phyloP scores from a whole-genome alignment of 192 early-diverging fungal species.

The Backusella parvicylindrica region DNA sequence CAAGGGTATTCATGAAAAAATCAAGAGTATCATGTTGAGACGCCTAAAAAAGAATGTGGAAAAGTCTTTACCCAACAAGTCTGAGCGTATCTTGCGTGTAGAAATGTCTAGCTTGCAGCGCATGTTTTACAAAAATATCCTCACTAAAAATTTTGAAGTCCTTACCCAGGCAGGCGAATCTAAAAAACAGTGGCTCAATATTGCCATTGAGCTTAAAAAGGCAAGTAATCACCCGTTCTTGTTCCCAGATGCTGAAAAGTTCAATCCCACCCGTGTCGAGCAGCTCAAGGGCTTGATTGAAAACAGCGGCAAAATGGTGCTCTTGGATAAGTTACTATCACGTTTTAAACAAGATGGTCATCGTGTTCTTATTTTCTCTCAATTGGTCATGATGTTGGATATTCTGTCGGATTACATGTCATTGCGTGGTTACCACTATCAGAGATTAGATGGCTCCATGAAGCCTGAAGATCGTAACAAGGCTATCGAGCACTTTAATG shows the following conservation, averaged over 20 bases:
- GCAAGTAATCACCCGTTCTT: slow-evolving; percentile 96
- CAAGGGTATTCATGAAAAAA: slow-evolving; percentile 71
- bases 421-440: slow-evolving; percentile 82
- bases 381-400: slow-evolving; percentile 96
- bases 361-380: slow-evolving; percentile 97
- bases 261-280: slow-evolving; percentile 60
- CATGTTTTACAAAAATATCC: slow-evolving; percentile 93
- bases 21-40: slow-evolving; percentile 91
- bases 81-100: slow-evolving; percentile 93
- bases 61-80: slow-evolving; percentile 92
- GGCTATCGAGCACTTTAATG: slow-evolving; percentile 97
- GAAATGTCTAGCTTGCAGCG: slow-evolving; percentile 88
- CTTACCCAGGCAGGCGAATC: slow-evolving; percentile 57
- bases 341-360: slow-evolving; percentile 88
- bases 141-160: slow-evolving; percentile 88
- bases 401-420: slow-evolving; percentile 94
- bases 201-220: slow-evolving; percentile 96
- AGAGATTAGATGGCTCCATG: slow-evolving; percentile 92
- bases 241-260: slow-evolving; percentile 72
- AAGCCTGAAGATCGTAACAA: slow-evolving; percentile 88
- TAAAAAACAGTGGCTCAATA: slow-evolving; percentile 85
- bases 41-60: slow-evolving; percentile 98
- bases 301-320: slow-evolving; percentile 97
- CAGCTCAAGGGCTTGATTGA: slow-evolving; percentile 78
- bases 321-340: slow-evolving; percentile 93